A percentile compares a stretch with the other conserved stretches of the same genome.
Evolutionary conservation across 768 basidiomycete genomes (phyloP).

Genomic region (Lanmaoa rubissima): DNA sequence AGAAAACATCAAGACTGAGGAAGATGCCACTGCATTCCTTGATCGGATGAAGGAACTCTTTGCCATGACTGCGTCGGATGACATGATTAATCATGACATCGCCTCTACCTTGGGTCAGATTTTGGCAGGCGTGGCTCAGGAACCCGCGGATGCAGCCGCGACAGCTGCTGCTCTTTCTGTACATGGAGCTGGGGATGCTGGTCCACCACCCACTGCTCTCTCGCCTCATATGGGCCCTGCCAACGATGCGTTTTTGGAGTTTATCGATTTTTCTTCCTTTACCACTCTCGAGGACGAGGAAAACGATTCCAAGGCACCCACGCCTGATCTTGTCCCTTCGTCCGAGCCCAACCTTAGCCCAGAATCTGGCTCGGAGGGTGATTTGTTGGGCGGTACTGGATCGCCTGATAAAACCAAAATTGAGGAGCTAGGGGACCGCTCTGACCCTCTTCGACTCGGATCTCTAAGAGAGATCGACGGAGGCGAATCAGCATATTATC

Average conservation of each 20-base stretch:
- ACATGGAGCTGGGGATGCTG: slow-evolving; percentile 27
- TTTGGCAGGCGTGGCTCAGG: slow-evolving; percentile 53
- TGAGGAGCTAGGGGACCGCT: slow-evolving; percentile 44
- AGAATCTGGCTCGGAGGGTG: slow-evolving; percentile 66
- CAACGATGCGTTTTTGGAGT: slow-evolving; percentile 43
- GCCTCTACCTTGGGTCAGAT: slow-evolving; percentile 63
- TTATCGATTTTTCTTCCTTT: slow-evolving; percentile 69
- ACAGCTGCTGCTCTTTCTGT: slow-evolving; percentile 28
- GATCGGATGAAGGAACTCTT: slow-evolving; percentile 64
- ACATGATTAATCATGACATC: slow-evolving; percentile 45
- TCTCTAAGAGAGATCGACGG: slow-evolving; percentile 72
- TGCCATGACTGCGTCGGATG: slow-evolving; percentile 44
- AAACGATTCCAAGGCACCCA: slow-evolving; percentile 62
- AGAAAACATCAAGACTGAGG: slow-evolving; percentile 58
- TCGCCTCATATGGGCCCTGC: slow-evolving; percentile 37
- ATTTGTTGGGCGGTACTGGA: slow-evolving; percentile 44
- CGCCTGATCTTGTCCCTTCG: slow-evolving; percentile 68
- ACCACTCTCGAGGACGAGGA: slow-evolving; percentile 55
- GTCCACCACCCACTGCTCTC: slow-evolving; percentile 32
- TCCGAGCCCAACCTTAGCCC: slow-evolving; percentile 79
- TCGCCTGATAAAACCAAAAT: slow-evolving; percentile 50
- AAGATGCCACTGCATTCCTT: slow-evolving; percentile 62
- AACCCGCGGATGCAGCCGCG: slow-evolving; percentile 35
- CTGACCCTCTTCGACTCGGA: slow-evolving; percentile 56
- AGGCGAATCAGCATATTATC: slow-evolving; percentile 69